These are phyloP conservation scores for Scheffersomyces ergatensis DNA, from an alignment of 805 yeast species.

Conservation along the genomic window DNA sequence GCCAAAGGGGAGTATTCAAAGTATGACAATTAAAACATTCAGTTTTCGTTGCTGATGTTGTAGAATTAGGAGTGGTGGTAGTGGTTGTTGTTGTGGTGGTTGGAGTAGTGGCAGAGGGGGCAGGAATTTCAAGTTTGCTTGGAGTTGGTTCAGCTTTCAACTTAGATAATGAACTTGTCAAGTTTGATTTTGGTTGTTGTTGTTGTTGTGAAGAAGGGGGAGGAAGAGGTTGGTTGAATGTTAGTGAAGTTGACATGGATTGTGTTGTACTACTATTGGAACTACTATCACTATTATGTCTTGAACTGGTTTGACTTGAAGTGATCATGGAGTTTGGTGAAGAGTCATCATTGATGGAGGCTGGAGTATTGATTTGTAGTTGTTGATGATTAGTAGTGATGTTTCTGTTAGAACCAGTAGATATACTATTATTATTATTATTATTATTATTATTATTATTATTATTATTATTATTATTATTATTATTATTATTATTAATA, in stretches of 20 bases:
- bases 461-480: not conserved
- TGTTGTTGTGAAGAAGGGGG: not conserved
- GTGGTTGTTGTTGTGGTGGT: conserved; percentile 4
- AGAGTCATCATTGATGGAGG: not conserved
- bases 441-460: not conserved
- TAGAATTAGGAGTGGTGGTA: conserved; percentile 4
- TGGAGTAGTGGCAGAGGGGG: conserved; percentile 1
- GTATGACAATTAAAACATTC: conserved; percentile 61
- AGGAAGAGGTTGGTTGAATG: not conserved
- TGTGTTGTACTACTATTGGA: not conserved
- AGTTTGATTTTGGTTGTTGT: conserved; percentile 9
- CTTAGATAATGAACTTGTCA: conserved; percentile 12
- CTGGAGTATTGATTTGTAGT: not conserved
- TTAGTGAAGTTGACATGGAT: not conserved
- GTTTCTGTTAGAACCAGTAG: not conserved
- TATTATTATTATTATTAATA: not conserved
- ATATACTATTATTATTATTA: not conserved
- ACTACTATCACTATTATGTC: not conserved
- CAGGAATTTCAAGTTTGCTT: not conserved
- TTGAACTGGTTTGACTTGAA: not conserved
- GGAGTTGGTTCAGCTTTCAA: conserved; percentile 3
- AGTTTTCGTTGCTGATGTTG: conserved; percentile 13
- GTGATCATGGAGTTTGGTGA: not conserved
- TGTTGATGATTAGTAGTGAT: not conserved
- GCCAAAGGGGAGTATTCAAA: conserved; percentile 60